phyloP scores from a whole-genome alignment of 208 protist species.

The Naegleria gruberi region DNA sequence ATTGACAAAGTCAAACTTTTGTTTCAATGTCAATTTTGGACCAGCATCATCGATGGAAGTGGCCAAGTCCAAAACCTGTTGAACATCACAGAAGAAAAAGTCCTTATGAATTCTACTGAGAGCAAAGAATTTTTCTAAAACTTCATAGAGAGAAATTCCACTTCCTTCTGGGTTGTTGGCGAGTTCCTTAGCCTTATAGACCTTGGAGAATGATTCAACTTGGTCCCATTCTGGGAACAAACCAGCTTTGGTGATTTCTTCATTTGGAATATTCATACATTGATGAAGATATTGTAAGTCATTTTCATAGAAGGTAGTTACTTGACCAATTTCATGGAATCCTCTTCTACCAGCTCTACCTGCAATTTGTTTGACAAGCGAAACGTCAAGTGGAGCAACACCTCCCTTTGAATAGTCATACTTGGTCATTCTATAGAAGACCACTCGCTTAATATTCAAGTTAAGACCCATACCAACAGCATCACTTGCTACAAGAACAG shows the following conservation, averaged over 20 bases:
- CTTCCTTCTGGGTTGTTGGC: background rate
- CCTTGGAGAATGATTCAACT: background rate
- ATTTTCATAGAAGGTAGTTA: background rate
- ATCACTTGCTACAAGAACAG: slow-evolving; percentile 79
- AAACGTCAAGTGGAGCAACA: background rate
- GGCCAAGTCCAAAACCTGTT: background rate
- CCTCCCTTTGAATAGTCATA: background rate
- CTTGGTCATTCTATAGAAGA: background rate
- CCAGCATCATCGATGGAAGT: background rate
- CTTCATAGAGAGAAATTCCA: background rate
- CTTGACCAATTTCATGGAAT: background rate
- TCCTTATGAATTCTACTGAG: background rate
- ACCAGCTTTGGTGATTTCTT: background rate
- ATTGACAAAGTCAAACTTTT: background rate
- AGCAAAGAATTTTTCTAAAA: background rate
- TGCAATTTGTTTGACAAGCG: background rate
- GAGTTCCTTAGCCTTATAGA: background rate
- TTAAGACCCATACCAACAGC: slow-evolving; percentile 90
- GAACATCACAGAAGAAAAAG: background rate
- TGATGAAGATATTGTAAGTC: background rate
- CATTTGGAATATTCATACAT: background rate
- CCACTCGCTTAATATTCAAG: slow-evolving; percentile 72
- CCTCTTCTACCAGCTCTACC: background rate
- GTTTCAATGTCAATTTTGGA: background rate
- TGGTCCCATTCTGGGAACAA: background rate